Conservation (phyloP, 139 green algal species). For the Chlamydomonas schloesseri region DNA sequence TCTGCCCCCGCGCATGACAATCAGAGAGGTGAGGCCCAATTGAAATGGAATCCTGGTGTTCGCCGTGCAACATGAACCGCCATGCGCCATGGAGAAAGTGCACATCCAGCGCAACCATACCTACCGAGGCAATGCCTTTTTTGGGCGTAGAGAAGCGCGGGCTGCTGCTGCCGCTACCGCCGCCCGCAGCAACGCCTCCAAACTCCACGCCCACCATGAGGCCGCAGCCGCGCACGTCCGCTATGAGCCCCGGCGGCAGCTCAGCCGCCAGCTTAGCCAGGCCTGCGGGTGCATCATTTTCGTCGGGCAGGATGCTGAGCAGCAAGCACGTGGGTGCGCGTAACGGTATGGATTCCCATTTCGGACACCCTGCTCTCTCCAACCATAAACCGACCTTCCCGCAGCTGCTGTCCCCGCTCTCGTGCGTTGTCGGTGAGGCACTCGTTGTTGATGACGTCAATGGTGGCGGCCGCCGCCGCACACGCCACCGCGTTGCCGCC, state of each 20-base stretch:
- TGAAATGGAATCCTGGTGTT: background rate
- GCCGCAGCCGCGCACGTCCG: constrained; percentile 82
- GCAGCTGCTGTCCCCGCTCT: constrained; percentile 75
- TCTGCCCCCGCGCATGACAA: too few species aligned
- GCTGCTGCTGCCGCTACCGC: constrained; percentile 48
- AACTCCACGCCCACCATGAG: constrained; percentile 90
- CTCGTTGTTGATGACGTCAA: constrained; percentile 84
- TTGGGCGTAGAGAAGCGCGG: constrained; percentile 17
- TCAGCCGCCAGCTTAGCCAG: constrained; percentile 52
- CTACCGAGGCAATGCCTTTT: constrained; percentile 64
- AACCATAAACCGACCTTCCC: too few species aligned
- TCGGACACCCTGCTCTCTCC: too few species aligned
- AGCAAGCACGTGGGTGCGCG: background rate
- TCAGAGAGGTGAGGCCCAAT: background rate
- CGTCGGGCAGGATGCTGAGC: too few species aligned
- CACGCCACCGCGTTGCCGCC: constrained; percentile 74
- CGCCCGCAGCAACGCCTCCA: constrained; percentile 50
- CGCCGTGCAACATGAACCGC: too few species aligned
- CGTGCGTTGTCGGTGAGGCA: constrained; percentile 78
- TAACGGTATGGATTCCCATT: too few species aligned
- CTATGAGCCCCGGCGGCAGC: constrained; percentile 65
- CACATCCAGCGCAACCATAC: too few species aligned
- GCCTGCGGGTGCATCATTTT: constrained; percentile 36
- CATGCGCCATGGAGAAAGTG: too few species aligned
- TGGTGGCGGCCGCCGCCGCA: constrained; percentile 76